Conservation (phyloP, 1,284 basidiomycete genomes). For the Entoloma clypeatum region DNA sequence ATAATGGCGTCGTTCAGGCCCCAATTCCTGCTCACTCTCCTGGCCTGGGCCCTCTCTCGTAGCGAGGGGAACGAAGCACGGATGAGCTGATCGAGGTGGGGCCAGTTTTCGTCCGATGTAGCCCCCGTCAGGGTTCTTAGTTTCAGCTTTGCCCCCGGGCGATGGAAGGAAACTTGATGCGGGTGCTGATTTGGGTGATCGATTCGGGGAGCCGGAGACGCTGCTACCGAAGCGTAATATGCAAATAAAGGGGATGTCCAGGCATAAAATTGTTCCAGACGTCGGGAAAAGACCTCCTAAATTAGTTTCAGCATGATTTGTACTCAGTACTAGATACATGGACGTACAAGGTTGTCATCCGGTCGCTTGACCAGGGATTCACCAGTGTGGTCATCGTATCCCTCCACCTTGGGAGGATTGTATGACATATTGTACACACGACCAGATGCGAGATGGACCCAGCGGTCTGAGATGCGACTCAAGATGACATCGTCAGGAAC, state of each 20-base stretch:
- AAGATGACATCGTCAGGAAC: slow-evolving; percentile 91
- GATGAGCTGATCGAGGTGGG: slow-evolving; percentile 64
- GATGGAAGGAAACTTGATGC: slow-evolving; percentile 45
- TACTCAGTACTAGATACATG: too few relatives aligned
- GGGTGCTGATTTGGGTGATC: slow-evolving; percentile 41
- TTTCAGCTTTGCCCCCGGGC: slow-evolving; percentile 40
- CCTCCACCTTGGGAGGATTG: slow-evolving; percentile 85
- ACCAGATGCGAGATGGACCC: slow-evolving; percentile 91
- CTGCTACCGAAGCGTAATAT: slow-evolving; percentile 59
- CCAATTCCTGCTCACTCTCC: slow-evolving; percentile 40
- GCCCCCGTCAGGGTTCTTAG: slow-evolving; percentile 77
- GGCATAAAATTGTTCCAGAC: slow-evolving; percentile 81
- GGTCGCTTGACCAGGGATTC: slow-evolving; percentile 86
- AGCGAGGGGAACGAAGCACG: slow-evolving; percentile 54
- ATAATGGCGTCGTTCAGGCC: slow-evolving; percentile 48
- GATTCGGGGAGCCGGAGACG: slow-evolving; percentile 18
- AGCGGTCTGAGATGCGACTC: slow-evolving; percentile 87
- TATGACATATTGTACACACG: slow-evolving; percentile 92
- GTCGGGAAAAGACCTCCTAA: slow-evolving; percentile 81
- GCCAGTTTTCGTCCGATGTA: slow-evolving; percentile 94
- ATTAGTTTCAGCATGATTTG: slow-evolving; percentile 10
- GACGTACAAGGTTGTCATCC: slow-evolving; percentile 89
- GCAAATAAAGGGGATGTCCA: slow-evolving; percentile 83
- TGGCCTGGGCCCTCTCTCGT: slow-evolving; percentile 45
- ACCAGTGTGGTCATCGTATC: slow-evolving; percentile 90